A percentile compares a stretch with the other conserved stretches of the same genome.
Evolutionary conservation across 2,329 filamentous ascomycete species (phyloP).

Genomic region (Graphium sp.): DNA sequence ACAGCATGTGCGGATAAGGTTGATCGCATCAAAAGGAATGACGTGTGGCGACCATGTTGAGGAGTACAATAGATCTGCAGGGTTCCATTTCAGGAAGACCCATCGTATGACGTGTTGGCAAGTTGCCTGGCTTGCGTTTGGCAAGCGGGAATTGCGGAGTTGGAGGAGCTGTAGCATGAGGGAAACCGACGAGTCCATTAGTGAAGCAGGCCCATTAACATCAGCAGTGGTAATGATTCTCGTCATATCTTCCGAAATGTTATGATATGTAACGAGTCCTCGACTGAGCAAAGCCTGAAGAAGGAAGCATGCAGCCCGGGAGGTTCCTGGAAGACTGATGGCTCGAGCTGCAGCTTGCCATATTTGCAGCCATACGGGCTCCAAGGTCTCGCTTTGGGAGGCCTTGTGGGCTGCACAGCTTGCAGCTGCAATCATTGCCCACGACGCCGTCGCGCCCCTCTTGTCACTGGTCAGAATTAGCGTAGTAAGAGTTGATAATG

Average conservation of each 20-base stretch:
- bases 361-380: constrained; percentile 46
- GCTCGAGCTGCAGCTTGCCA: constrained; percentile 63
- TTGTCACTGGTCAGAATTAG: constrained; percentile 55
- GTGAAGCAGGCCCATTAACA: constrained; percentile 58
- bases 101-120: constrained; percentile 63
- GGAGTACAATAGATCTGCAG: constrained; percentile 53
- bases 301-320: constrained; percentile 61
- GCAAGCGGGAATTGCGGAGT: constrained; percentile 47
- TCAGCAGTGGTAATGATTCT: constrained; percentile 62
- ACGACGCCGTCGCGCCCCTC: constrained; percentile 47
- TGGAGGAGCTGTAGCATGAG: constrained; percentile 57
- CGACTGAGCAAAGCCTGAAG: constrained; percentile 51
- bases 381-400: constrained; percentile 3
- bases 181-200: constrained; percentile 64
- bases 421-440: constrained; percentile 71
- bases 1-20: constrained; percentile 53
- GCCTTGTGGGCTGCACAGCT: constrained; percentile 34
- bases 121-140: constrained; percentile 48
- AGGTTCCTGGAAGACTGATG: constrained; percentile 52
- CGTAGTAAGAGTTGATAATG: too few species aligned
- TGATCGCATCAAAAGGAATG: constrained; percentile 47
- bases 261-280: constrained; percentile 49
- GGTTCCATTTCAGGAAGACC: constrained; percentile 69
- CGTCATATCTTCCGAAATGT: constrained; percentile 52
- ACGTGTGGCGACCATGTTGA: constrained; percentile 46